Percentiles rank a stretch among this genome's conserved stretches.
These are phyloP conservation scores for Nakaseomyces bracarensis DNA, from an alignment of 1,139 yeast species.

Conservation along the genomic window DNA sequence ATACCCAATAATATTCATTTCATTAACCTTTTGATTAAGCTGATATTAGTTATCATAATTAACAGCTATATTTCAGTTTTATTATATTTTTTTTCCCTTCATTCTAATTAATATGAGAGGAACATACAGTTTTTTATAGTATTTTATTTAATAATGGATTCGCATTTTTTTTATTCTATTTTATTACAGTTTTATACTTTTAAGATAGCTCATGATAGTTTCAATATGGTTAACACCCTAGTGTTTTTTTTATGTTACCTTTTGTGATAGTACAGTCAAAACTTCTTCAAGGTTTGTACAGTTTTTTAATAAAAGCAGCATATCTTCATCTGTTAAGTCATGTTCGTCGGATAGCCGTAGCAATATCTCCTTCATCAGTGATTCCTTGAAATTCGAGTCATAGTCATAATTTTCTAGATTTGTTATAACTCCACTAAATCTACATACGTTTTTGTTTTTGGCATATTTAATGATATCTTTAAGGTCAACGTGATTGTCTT, in stretches of 20 bases:
- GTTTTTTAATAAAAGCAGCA: conserved; percentile 9
- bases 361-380: conserved; percentile 11
- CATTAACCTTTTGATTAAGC: too few relatives aligned
- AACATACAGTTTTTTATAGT: neutral
- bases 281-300: conserved; percentile 12
- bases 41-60: too few relatives aligned
- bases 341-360: conserved; percentile 9
- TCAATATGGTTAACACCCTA: too few relatives aligned
- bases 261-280: neutral
- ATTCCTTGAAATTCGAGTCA: conserved; percentile 11
- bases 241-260: neutral
- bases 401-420: conserved; percentile 3
- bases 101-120: neutral
- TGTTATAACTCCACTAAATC: neutral
- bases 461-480: conserved; percentile 7
- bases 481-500: neutral
- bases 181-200: neutral
- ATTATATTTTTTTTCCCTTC: neutral
- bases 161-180: neutral
- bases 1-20: too few relatives aligned
- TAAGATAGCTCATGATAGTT: neutral
- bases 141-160: neutral
- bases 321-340: conserved; percentile 12
- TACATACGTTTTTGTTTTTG: conserved; percentile 8
- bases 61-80: too few relatives aligned